Conservation (phyloP, 1,284 basidiomycete species). For the Flammula alnicola region DNA sequence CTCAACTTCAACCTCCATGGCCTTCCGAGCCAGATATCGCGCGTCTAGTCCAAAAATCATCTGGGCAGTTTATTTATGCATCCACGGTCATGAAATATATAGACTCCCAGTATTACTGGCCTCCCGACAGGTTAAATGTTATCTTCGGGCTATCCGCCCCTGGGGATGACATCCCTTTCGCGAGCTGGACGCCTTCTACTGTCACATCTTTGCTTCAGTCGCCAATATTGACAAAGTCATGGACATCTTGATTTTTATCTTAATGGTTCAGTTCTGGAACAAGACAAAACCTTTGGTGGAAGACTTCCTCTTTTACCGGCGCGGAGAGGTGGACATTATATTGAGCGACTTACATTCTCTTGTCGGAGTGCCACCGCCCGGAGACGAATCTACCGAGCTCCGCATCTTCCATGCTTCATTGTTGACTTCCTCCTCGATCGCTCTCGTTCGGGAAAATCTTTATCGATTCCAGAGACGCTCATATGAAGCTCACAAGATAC, state of each 20-base stretch:
- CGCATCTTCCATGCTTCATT: conserved; percentile 17
- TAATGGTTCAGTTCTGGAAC: conserved; percentile 8
- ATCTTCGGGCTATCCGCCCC: conserved; percentile 7
- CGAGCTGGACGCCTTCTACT: conserved; percentile 18
- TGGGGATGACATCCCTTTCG: conserved; percentile 10
- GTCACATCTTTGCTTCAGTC: conserved; percentile 16
- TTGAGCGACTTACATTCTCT: conserved; percentile 12
- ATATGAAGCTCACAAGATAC: conserved; percentile 2
- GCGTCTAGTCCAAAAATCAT: conserved; percentile 14
- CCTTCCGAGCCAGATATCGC: conserved; percentile 9
- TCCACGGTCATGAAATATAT: conserved; percentile 18
- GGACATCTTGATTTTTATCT: conserved; percentile 3
- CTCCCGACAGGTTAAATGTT: conserved; percentile 13
- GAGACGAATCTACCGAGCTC: conserved; percentile 6
- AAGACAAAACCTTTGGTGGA: conserved; percentile 6
- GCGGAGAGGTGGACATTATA: conserved; percentile 9
- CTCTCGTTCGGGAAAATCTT: conserved; percentile 16
- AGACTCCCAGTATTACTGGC: conserved; percentile 10
- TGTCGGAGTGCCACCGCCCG: conserved; percentile 2
- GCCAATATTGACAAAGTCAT: conserved; percentile 2
- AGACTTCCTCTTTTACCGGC: conserved; percentile 9
- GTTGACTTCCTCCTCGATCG: conserved; percentile 18
- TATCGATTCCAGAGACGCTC: conserved; percentile 8
- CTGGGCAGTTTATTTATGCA: too few species aligned
- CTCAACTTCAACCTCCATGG: conserved; percentile 9